A percentile compares a stretch with the other conserved stretches of the same genome.
phyloP scores from a whole-genome alignment of 495 filamentous ascomycete species.

The Friedmanniomyces simplex region DNA sequence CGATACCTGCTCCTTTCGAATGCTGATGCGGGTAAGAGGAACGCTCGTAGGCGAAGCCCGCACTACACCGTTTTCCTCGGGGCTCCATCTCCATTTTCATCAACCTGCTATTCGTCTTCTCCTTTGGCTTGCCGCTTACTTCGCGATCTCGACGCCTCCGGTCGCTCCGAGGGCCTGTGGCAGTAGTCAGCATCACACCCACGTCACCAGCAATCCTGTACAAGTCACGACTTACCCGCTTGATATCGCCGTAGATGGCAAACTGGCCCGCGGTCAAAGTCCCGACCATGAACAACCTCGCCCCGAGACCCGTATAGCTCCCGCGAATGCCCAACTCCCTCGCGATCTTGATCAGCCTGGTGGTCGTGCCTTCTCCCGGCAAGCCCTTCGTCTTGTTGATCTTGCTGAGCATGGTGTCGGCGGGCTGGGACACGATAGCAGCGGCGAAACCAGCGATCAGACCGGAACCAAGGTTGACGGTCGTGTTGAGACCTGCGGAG shows the following conservation, averaged over 20 bases:
- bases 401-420: slow-evolving; percentile 98
- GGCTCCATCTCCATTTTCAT: neutral
- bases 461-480: slow-evolving; percentile 89
- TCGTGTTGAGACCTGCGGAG: slow-evolving; percentile 67
- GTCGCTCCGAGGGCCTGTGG: slow-evolving; percentile 45
- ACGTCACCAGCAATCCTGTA: neutral
- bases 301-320: slow-evolving; percentile 84
- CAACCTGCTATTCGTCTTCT: neutral
- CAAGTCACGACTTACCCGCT: slow-evolving; percentile 25
- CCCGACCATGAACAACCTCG: slow-evolving; percentile 79
- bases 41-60: neutral
- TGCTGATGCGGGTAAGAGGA: neutral
- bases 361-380: slow-evolving; percentile 87
- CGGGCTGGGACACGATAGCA: slow-evolving; percentile 91
- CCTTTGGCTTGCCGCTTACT: neutral
- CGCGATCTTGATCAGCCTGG: slow-evolving; percentile 88
- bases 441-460: slow-evolving; percentile 96
- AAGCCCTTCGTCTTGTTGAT: slow-evolving; percentile 99
- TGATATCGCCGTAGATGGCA: slow-evolving; percentile 83
- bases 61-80: neutral
- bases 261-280: slow-evolving; percentile 87
- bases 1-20: neutral
- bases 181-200: neutral
- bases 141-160: slow-evolving; percentile 29
- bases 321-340: slow-evolving; percentile 87